A percentile compares a stretch with the other conserved stretches of the same genome.
Evolutionary conservation across 164 flowering plant species (phyloP).

Genomic region (Dillenia turbinata): DNA sequence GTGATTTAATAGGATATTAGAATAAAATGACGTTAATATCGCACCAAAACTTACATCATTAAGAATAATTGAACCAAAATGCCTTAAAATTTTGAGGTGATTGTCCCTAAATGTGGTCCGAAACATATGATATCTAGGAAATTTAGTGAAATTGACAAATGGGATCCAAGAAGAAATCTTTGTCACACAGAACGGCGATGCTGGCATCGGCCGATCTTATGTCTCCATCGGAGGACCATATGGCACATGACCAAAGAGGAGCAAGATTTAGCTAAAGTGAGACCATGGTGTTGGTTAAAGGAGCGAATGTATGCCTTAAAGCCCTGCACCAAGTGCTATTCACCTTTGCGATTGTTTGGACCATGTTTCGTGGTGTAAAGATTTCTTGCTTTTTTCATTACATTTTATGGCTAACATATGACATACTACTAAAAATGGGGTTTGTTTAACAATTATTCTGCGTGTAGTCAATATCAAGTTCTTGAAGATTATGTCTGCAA

Average conservation of each 20-base stretch:
- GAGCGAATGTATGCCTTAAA: constrained; percentile 17
- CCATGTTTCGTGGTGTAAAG: too few species aligned
- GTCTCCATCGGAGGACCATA: constrained; percentile 16
- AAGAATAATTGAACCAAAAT: too few species aligned
- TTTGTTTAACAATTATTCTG: too few species aligned
- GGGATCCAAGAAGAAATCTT: constrained; percentile 1
- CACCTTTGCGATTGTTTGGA: constrained; percentile 1
- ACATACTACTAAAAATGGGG: too few species aligned
- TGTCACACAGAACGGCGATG: constrained; percentile 2
- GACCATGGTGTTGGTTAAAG: constrained; percentile 18
- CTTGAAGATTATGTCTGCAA: too few species aligned
- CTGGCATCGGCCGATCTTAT: neutral
- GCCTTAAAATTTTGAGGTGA: too few species aligned
- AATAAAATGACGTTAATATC: too few species aligned
- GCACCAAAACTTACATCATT: too few species aligned
- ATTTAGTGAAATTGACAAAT: constrained; percentile 14
- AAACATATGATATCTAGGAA: constrained; percentile 13
- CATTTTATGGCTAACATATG: too few species aligned
- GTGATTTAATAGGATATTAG: too few species aligned
- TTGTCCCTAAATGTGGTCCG: constrained; percentile 10
- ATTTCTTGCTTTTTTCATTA: too few species aligned
- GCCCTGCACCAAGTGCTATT: constrained; percentile 11
- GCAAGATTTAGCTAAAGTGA: neutral
- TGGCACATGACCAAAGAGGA: constrained; percentile 16
- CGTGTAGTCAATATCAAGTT: too few species aligned